Evolutionary conservation across 202 grass and related monocot species (phyloP).

Genomic region (Carex arenaria): DNA sequence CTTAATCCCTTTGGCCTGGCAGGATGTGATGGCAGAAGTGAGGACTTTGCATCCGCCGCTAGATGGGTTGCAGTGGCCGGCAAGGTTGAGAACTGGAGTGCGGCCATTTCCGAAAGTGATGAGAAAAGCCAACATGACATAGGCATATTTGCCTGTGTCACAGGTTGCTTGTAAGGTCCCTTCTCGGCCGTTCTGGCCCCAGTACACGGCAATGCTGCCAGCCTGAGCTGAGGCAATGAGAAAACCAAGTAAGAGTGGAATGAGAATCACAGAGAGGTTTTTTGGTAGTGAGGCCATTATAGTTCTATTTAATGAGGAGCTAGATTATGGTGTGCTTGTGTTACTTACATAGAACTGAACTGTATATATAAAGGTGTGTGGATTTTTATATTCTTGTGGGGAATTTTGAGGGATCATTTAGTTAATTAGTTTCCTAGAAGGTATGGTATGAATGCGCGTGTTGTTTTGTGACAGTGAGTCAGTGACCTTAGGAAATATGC

Average conservation of each 20-base stretch:
- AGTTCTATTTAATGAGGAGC: no score
- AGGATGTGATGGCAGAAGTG: slow-evolving; percentile 37
- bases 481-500: no score
- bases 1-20: slow-evolving; percentile 65
- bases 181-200: slow-evolving; percentile 59
- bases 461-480: no score
- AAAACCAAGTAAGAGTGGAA: slow-evolving; percentile 27
- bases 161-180: slow-evolving; percentile 49
- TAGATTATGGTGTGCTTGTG: no score
- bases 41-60: slow-evolving; percentile 45
- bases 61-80: slow-evolving; percentile 66
- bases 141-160: slow-evolving; percentile 58
- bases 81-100: slow-evolving; percentile 69
- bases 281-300: slow-evolving; percentile 28
- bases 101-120: slow-evolving; percentile 61
- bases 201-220: slow-evolving; percentile 68
- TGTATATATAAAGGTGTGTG: no score
- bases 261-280: slow-evolving; percentile 21
- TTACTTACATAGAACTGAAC: no score
- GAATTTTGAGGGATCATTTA: no score
- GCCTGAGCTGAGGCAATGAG: slow-evolving; percentile 16
- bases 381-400: no score
- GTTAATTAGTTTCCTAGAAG: no score
- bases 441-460: no score
- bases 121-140: slow-evolving; percentile 71